A percentile compares a stretch with the other conserved stretches of the same genome.
Conservation (phyloP, 2,329 filamentous ascomycete genomes). For the Venturia asperata region DNA sequence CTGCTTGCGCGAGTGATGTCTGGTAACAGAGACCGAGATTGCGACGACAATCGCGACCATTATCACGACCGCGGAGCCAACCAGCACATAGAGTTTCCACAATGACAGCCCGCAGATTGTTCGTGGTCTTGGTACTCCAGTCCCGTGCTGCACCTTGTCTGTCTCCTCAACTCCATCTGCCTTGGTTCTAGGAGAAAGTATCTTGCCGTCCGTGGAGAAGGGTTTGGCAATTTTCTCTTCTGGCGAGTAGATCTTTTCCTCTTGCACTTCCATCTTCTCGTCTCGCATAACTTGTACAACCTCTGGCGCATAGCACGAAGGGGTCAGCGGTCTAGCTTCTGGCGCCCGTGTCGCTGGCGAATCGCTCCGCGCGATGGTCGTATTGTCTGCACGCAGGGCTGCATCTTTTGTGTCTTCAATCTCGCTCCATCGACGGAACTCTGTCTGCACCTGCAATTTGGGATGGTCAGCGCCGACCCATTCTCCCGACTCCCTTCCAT, state of each 20-base stretch:
- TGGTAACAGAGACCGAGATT: not conserved
- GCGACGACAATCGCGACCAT: not conserved
- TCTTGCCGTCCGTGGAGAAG: not conserved
- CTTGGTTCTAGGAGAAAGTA: not conserved
- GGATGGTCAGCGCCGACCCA: not conserved
- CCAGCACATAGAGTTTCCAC: not conserved
- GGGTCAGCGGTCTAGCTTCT: not conserved
- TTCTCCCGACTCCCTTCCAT: not conserved
- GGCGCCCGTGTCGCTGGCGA: not conserved
- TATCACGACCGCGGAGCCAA: not conserved
- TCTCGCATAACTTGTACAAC: not conserved
- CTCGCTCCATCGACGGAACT: not conserved
- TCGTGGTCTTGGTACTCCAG: not conserved
- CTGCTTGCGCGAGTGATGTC: not conserved
- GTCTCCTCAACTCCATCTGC: not conserved
- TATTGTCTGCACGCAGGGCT: not conserved
- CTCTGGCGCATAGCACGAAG: not conserved
- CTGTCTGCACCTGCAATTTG: not conserved
- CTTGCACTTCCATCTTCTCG: not conserved
- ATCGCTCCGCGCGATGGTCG: not conserved
- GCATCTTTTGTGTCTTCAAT: conserved; percentile 5
- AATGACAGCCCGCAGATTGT: not conserved
- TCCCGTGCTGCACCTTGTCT: not conserved
- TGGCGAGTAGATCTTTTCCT: conserved; percentile 2
- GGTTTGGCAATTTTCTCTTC: not conserved